phyloP scores from a whole-genome alignment of 805 yeast species.

The Hanseniaspora meyeri region DNA sequence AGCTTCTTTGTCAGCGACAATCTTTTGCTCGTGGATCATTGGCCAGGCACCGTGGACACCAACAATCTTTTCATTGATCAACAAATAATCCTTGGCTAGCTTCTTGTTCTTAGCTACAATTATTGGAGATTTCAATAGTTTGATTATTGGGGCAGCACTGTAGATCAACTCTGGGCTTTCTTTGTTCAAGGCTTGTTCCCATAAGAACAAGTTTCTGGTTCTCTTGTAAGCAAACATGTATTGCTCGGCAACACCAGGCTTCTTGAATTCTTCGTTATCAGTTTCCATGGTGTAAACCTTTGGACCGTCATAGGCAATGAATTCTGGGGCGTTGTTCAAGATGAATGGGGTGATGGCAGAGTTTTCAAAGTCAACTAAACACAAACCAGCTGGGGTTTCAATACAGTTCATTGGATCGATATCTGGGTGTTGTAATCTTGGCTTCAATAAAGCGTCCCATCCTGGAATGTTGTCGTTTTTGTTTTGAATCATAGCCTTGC shows the following conservation, averaged over 20 bases:
- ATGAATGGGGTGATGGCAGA: conserved; percentile 70
- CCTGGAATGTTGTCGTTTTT: conserved; percentile 48
- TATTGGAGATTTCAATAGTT: conserved; percentile 56
- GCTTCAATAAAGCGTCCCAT: conserved; percentile 48
- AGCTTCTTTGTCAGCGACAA: conserved; percentile 39
- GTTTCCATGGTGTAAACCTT: conserved; percentile 65
- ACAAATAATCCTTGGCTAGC: conserved; percentile 43
- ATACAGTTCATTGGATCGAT: conserved; percentile 83
- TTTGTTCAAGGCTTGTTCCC: conserved; percentile 68
- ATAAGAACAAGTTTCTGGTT: conserved; percentile 80
- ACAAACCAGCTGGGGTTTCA: conserved; percentile 29
- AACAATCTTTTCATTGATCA: conserved; percentile 53
- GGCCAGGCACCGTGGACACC: conserved; percentile 63
- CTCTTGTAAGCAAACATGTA: conserved; percentile 76
- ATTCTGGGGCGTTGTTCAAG: conserved; percentile 66
- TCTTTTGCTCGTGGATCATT: conserved; percentile 44
- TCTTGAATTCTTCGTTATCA: conserved; percentile 59
- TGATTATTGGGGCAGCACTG: conserved; percentile 72
- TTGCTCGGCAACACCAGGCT: conserved; percentile 62
- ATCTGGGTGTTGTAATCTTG: conserved; percentile 70
- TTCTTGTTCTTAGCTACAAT: conserved; percentile 48
- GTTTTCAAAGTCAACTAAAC: conserved; percentile 74
- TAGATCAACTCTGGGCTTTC: conserved; percentile 56
- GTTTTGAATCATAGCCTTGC: conserved; percentile 43
- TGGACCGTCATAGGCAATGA: conserved; percentile 78